Evolutionary conservation across 192 early-diverging fungal genomes (phyloP).

Genomic region (Lobosporangium transversale): DNA sequence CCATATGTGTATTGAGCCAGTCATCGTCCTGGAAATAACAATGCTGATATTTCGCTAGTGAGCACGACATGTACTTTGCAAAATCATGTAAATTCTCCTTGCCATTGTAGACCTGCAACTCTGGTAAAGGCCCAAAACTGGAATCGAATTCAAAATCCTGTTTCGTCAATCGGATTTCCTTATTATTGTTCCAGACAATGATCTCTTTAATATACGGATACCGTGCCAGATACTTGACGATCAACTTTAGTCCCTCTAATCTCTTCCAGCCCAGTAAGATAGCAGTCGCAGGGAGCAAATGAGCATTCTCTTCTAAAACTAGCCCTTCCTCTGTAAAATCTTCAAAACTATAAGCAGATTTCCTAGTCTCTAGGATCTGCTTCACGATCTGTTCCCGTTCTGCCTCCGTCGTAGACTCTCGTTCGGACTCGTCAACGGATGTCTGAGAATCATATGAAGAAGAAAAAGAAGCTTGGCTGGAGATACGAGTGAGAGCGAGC

Average conservation of each 20-base stretch:
- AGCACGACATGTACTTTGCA: slow-evolving; percentile 64
- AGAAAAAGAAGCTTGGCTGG: slow-evolving; percentile 1
- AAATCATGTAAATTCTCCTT: slow-evolving; percentile 62
- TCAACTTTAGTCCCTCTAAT: slow-evolving; percentile 40
- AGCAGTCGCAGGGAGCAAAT: slow-evolving; percentile 57
- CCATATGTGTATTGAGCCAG: slow-evolving; percentile 64
- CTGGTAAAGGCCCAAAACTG: slow-evolving; percentile 25
- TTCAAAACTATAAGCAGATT: slow-evolving; percentile 39
- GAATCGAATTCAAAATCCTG: slow-evolving; percentile 35
- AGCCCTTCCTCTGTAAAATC: slow-evolving; percentile 51
- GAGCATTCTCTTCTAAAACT: slow-evolving; percentile 20
- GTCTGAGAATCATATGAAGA: not conserved
- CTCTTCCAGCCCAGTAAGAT: slow-evolving; percentile 65
- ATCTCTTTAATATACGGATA: slow-evolving; percentile 68
- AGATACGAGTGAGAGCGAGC: slow-evolving; percentile 13
- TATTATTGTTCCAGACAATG: slow-evolving; percentile 62
- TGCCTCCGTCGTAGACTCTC: slow-evolving; percentile 5
- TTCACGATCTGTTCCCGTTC: slow-evolving; percentile 26
- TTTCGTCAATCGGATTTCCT: slow-evolving; percentile 29
- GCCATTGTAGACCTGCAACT: slow-evolving; percentile 56
- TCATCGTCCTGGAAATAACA: slow-evolving; percentile 72
- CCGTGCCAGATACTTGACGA: slow-evolving; percentile 57
- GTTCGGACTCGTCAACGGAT: not conserved
- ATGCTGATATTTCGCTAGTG: slow-evolving; percentile 59
- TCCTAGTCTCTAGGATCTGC: slow-evolving; percentile 29